Evolutionary conservation across 139 green algal genomes (phyloP).

Genomic region (Coelastrella sp.): DNA sequence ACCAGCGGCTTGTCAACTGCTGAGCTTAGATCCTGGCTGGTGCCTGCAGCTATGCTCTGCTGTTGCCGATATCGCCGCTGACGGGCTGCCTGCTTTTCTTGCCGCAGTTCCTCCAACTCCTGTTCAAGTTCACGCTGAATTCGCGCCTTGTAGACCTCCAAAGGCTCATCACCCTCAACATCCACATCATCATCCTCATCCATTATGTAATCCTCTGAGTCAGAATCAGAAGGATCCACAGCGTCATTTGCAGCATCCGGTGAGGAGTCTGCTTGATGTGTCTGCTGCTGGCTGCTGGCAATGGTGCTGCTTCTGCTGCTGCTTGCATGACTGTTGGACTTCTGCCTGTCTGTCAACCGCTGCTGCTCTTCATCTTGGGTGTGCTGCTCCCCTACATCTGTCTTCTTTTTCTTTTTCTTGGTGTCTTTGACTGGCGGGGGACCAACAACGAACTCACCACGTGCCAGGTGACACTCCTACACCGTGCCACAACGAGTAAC

Average conservation of each 20-base stretch:
- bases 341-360: not conserved
- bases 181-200: conserved; percentile 48
- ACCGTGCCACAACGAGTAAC: not conserved
- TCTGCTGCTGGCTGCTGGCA: not conserved
- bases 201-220: conserved; percentile 41
- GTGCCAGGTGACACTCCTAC: conserved; percentile 39
- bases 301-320: conserved; percentile 28
- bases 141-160: not conserved
- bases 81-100: conserved; percentile 44
- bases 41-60: too few relatives aligned
- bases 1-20: not conserved
- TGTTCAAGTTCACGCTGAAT: conserved; percentile 39
- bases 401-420: conserved; percentile 24
- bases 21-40: not conserved
- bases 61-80: not conserved
- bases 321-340: not conserved
- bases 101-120: conserved; percentile 56
- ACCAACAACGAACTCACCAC: conserved; percentile 30
- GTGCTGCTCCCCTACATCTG: not conserved
- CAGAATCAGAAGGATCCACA: conserved; percentile 16
- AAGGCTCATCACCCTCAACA: conserved; percentile 26
- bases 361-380: not conserved
- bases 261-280: not conserved
- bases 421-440: conserved; percentile 11
- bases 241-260: not conserved